Base-by-base conservation (phyloP, 257 asterid genomes). In the Schizonepeta tenuifolia region DNA sequence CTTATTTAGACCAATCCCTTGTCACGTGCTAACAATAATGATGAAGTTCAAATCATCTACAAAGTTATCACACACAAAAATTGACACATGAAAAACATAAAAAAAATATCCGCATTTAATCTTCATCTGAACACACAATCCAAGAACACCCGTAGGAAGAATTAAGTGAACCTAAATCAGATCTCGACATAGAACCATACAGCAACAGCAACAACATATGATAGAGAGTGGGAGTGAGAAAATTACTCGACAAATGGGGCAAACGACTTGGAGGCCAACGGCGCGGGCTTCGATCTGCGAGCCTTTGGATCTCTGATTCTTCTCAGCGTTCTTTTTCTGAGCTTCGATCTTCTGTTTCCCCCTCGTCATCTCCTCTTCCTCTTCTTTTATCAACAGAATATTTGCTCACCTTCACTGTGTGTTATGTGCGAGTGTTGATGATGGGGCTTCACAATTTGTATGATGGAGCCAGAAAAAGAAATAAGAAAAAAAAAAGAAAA, bases 241-340 rank as follows among this genome's bases (percentile, higher is more conserved):
- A 62, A 70, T 86, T 82, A 93, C 98, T 78, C 90, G 82, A 83
- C 88, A 85, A 71, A 90, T 73, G 78, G 98, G 90, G 82, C 96
- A 92, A 84, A 83, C 68, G 69, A 89, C 86, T 84, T 90, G 89
- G 86, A 93, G 96, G 65, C 96, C 98, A 58, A 74, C 87, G 31
- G 96, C 96, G 40, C 97, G 97, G 38, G 98, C 97, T 70, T 93
- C 98, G 70, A 93, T 57, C 85, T 93, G 97, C 69, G 98, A 91
- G 0, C 98, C 97, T 82, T 93, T 93, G 33, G 70, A 1, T 78
- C 82, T 91, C 79, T 88, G 91, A 77, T 87, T 90, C 86, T 72
- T 93, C 81, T 93, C 98, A 0, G 96, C 92, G 43, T 89, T 91
- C 80, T 78, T 86, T 56, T 24, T 84, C 80, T 93, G 98, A 1